Percentiles rank a stretch among this genome's conserved stretches.
phyloP scores from a whole-genome alignment of 441 rosid genomes.

The Populus tomentosa region DNA sequence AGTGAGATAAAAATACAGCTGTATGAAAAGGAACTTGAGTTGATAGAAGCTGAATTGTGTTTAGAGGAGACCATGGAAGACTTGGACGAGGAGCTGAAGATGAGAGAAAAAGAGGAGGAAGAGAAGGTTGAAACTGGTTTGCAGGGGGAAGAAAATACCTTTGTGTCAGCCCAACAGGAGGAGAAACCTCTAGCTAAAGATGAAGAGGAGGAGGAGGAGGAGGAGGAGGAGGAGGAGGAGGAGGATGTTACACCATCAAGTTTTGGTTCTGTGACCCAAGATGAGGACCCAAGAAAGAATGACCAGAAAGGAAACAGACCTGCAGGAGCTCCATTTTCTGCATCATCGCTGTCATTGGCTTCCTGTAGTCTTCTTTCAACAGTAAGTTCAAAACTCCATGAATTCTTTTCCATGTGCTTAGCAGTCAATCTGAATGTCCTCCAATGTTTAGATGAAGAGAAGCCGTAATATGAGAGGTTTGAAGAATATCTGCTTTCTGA shows the following conservation, averaged over 20 bases:
- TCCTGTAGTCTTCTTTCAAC: conserved; percentile 57
- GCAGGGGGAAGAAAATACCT: conserved; percentile 44
- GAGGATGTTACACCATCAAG: conserved; percentile 59
- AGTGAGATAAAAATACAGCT: conserved; percentile 54
- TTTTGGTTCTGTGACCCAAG: conserved; percentile 62
- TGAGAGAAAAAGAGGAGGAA: conserved; percentile 58
- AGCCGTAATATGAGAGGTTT: not conserved
- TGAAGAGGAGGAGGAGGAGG: conserved; percentile 25
- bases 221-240: conserved; percentile 36
- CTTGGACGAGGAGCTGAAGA: conserved; percentile 58
- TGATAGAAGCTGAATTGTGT: conserved; percentile 68
- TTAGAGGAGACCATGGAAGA: conserved; percentile 89
- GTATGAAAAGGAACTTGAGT: conserved; percentile 60
- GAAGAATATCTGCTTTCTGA: not conserved
- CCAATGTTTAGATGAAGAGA: not conserved
- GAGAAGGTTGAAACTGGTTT: conserved; percentile 37
- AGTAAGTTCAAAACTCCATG: conserved; percentile 40
- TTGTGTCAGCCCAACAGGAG: conserved; percentile 27
- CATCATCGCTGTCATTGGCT: conserved; percentile 67
- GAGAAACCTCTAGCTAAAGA: conserved; percentile 34
- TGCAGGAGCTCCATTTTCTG: conserved; percentile 53
- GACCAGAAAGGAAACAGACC: conserved; percentile 43
- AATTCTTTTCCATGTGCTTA: not conserved
- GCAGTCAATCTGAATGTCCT: not conserved
- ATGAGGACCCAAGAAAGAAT: conserved; percentile 26